Percentiles rank a stretch among this genome's conserved stretches.
phyloP scores from a whole-genome alignment of 129 eudicot species.

The Erigeron canadensis region DNA sequence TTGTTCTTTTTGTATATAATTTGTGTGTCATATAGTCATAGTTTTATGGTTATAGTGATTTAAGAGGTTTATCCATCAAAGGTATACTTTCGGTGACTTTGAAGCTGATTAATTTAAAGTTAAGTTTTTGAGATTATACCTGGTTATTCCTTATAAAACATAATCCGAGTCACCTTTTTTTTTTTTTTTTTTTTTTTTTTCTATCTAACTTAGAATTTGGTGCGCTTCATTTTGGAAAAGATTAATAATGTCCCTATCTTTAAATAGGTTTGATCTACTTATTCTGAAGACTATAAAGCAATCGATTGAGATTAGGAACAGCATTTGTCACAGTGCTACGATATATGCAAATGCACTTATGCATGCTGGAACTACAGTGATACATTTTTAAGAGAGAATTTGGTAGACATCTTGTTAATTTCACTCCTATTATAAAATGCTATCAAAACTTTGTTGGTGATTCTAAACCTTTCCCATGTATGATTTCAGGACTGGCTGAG shows the following conservation, averaged over 20 bases:
- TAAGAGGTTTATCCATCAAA: not conserved
- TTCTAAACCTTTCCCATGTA: not conserved
- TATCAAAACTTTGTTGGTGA: too few relatives aligned
- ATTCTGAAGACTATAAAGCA: conserved; percentile 97
- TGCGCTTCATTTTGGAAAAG: conserved; percentile 4
- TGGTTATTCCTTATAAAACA: too few relatives aligned
- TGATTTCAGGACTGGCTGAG: conserved; percentile 89
- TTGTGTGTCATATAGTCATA: too few relatives aligned
- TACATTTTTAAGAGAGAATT: conserved; percentile 93
- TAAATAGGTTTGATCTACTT: conserved; percentile 84
- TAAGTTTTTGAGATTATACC: too few relatives aligned
- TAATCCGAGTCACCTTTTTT: too few relatives aligned
- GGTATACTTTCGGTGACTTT: not conserved
- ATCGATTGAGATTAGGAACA: conserved; percentile 96
- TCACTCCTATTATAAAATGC: not conserved
- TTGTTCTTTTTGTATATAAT: too few relatives aligned
- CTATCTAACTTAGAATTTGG: too few relatives aligned
- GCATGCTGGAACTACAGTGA: conserved; percentile 99
- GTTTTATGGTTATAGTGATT: not conserved
- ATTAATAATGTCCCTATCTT: conserved; percentile 2
- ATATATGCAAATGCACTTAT: conserved; percentile 94
- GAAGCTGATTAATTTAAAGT: not conserved
- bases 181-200: too few relatives aligned
- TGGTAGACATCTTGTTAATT: conserved; percentile 44
- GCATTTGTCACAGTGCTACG: conserved; percentile 98